Base-by-base conservation (phyloP, 768 basidiomycete genomes). In the Mycena belliarum region DNA sequence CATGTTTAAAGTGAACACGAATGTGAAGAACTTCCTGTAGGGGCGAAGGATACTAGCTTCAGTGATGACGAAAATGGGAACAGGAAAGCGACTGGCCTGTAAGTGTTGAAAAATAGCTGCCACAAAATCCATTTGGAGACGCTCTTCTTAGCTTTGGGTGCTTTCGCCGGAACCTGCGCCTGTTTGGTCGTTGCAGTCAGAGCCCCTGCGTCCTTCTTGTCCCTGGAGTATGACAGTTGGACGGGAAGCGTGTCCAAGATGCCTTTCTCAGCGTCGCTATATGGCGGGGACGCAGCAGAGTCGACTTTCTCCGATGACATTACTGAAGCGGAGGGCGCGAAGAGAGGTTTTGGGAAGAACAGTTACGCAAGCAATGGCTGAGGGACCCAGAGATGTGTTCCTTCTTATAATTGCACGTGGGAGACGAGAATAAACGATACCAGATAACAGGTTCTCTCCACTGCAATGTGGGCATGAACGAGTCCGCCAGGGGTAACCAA, bases 101-200 rank as follows among this genome's bases (percentile, higher is more conserved):
- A 89, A 0, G 81, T 84, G 63, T 89, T 87, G 72, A 85, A 89
- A 87, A 88, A 89, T 38, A 89, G 70, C 43, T 70, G 77, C 74
- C 79, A 84, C 46, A 77, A 69, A 35, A 86, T 79, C 76, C 84
- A 86, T 56, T 76, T 81, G 1, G 87, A 82, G 26, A 78, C 78
- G 66, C 83, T 80, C 69, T 78, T 80, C 76, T 82, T 86, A 32
- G 76, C 66, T 44, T 79, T 77, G 25, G 71, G 55, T 9, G 79
- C 74, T 65, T 79, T 76, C 45, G 75, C 69, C 2, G 76, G 68
- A 25, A 68, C 57, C 11, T 67, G 55, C 53, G 73, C 72, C 43
- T 71, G 68, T 63, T 75, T 77, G 29, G 70, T 63, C 12, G 67
- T 64, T 40, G 66, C 58, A 48, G 40, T 73, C 65, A 44, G 59